These are phyloP conservation scores for Epichloe festucae DNA, from an alignment of 2,329 filamentous ascomycete species.

Conservation along the genomic window DNA sequence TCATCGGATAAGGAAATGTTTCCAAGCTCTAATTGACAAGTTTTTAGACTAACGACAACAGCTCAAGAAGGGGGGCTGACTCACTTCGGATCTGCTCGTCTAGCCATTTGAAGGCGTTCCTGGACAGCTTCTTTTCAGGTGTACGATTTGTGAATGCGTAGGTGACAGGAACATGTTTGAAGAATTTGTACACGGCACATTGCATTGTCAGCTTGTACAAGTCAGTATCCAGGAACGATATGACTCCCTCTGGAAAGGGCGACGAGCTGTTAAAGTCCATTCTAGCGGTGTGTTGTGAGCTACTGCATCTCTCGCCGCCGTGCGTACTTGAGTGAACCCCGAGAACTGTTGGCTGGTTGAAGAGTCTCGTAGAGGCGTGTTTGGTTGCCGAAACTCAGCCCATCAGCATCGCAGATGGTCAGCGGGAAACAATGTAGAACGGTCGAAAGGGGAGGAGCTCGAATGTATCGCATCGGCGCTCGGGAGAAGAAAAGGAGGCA, in stretches of 20 bases:
- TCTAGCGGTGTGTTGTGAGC: neutral
- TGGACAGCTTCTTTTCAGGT: constrained; percentile 79
- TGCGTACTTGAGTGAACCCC: no score
- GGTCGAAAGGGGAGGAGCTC: neutral
- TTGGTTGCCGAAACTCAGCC: neutral
- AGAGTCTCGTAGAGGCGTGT: neutral
- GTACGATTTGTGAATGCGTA: constrained; percentile 96
- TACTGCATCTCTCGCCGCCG: no score
- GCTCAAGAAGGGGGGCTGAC: constrained; percentile 13
- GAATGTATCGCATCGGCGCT: neutral
- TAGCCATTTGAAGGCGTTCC: constrained; percentile 75
- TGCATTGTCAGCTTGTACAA: constrained; percentile 99
- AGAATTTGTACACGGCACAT: constrained; percentile 89
- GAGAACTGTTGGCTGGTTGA: no score
- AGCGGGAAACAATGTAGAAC: neutral
- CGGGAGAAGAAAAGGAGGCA: neutral
- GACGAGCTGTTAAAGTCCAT: constrained; percentile 58
- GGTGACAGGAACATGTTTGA: constrained; percentile 67
- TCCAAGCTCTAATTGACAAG: constrained; percentile 51
- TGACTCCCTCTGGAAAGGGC: constrained; percentile 61
- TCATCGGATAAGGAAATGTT: constrained; percentile 68
- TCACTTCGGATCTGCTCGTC: constrained; percentile 67
- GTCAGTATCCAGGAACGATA: constrained; percentile 70
- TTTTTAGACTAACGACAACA: neutral
- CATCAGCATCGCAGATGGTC: neutral